phyloP scores from a whole-genome alignment of 257 asterid species.

The Solanum chaucha region DNA sequence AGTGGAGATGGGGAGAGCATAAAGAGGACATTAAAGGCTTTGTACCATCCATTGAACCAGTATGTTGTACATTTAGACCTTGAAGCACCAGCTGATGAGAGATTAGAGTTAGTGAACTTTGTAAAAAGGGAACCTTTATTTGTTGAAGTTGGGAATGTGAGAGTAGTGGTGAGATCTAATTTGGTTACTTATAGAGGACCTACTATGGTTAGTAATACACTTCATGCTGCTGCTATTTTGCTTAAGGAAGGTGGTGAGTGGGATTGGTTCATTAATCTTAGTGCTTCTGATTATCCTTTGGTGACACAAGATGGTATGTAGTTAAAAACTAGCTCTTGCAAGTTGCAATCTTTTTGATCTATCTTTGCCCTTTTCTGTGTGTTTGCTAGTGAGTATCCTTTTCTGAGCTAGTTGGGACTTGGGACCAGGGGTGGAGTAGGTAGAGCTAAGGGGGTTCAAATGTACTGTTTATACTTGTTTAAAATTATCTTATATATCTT shows the following conservation, averaged over 20 bases:
- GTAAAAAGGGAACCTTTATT: conserved; percentile 38
- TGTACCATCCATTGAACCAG: conserved; percentile 65
- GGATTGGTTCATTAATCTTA: conserved; percentile 85
- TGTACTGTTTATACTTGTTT: neutral
- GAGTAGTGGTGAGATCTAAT: conserved; percentile 52
- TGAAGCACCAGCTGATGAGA: conserved; percentile 51
- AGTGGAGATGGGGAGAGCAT: conserved; percentile 50
- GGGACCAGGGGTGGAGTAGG: neutral
- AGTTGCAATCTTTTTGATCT: neutral
- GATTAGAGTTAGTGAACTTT: conserved; percentile 40
- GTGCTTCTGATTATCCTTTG: conserved; percentile 75
- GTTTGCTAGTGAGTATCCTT: neutral
- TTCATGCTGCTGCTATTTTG: conserved; percentile 64
- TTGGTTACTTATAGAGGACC: conserved; percentile 75
- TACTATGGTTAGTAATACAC: conserved; percentile 68
- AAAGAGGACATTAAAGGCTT: conserved; percentile 46
- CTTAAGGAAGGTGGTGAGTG: conserved; percentile 63
- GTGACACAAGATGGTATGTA: conserved; percentile 55
- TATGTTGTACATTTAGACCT: conserved; percentile 68
- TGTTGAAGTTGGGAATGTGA: conserved; percentile 43
- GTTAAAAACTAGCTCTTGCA: neutral
- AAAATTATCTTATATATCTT: neutral
- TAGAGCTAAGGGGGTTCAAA: neutral
- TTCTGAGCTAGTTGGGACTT: neutral
- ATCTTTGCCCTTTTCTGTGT: neutral